phyloP scores from a whole-genome alignment of 352 stramenopile species.

The Phytophthora ramorum region DNA sequence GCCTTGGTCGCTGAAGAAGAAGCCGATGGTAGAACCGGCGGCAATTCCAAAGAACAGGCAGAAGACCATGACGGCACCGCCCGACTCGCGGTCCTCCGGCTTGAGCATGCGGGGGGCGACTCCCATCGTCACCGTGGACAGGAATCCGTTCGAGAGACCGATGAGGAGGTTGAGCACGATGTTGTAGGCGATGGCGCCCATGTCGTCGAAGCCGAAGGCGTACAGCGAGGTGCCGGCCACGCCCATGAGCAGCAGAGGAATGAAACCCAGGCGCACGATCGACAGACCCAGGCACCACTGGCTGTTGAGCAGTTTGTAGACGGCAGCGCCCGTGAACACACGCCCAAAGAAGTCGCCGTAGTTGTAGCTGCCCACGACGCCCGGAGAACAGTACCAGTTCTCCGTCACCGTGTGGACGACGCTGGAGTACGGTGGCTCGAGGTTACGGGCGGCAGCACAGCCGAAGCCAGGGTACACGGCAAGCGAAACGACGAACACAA shows the following conservation, averaged over 20 bases:
- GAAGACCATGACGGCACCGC: constrained; percentile 62
- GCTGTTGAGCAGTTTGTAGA: constrained; percentile 68
- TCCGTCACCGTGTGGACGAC: constrained; percentile 23
- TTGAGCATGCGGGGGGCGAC: constrained; percentile 55
- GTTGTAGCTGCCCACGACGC: constrained; percentile 68
- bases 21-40: constrained; percentile 54
- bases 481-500: constrained; percentile 71
- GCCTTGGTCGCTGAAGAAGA: constrained; percentile 56
- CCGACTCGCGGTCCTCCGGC: constrained; percentile 62
- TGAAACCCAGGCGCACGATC: constrained; percentile 56
- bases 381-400: constrained; percentile 60
- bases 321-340: constrained; percentile 49
- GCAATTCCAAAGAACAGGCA: constrained; percentile 65
- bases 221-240: constrained; percentile 62
- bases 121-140: constrained; percentile 74
- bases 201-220: constrained; percentile 43
- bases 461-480: constrained; percentile 61
- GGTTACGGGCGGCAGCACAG: constrained; percentile 47
- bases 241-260: constrained; percentile 66
- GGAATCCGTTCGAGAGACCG: constrained; percentile 56
- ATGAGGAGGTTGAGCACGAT: constrained; percentile 59
- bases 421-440: constrained; percentile 35
- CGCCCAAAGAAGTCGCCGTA: constrained; percentile 70
- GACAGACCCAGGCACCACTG: constrained; percentile 49
- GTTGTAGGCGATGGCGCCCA: constrained; percentile 45